Conservation (phyloP, 768 basidiomycete species). For the Agrocybe praecox region DNA sequence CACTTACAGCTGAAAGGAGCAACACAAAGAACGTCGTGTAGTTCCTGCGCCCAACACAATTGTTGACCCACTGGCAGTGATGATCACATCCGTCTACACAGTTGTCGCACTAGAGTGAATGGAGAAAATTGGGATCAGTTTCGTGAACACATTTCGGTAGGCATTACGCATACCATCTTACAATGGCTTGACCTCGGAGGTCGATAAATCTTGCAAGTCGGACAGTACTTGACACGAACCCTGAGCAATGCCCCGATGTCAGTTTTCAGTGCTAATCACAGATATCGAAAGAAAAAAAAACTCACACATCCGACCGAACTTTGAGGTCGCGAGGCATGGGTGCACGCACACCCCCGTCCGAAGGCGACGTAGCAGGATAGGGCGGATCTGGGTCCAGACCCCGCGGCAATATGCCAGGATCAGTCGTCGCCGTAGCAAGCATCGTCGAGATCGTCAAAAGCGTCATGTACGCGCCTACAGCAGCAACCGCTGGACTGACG, state of each 20-base stretch:
- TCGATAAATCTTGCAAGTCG: conserved; percentile 90
- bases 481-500: conserved; percentile 70
- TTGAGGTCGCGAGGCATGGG: conserved; percentile 84
- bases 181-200: conserved; percentile 96
- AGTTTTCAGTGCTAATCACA: not conserved
- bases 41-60: conserved; percentile 93
- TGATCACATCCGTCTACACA: conserved; percentile 97
- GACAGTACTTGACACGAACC: conserved; percentile 91
- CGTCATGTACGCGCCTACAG: conserved; percentile 49
- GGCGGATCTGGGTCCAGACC: conserved; percentile 87
- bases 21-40: conserved; percentile 93
- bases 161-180: conserved; percentile 66
- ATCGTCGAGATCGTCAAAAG: conserved; percentile 75
- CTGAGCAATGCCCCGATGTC: conserved; percentile 52
- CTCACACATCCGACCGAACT: conserved; percentile 78
- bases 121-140: not conserved
- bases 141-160: not conserved
- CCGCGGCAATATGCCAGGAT: conserved; percentile 90
- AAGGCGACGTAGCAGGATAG: conserved; percentile 60
- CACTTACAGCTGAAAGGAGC: conserved; percentile 73
- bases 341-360: conserved; percentile 59
- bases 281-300: conserved; percentile 8
- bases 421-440: conserved; percentile 76
- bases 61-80: conserved; percentile 92
- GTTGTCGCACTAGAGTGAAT: conserved; percentile 78